These are phyloP conservation scores for Xylaria polymorpha DNA, from an alignment of 2,329 filamentous ascomycete species.

Conservation along the genomic window DNA sequence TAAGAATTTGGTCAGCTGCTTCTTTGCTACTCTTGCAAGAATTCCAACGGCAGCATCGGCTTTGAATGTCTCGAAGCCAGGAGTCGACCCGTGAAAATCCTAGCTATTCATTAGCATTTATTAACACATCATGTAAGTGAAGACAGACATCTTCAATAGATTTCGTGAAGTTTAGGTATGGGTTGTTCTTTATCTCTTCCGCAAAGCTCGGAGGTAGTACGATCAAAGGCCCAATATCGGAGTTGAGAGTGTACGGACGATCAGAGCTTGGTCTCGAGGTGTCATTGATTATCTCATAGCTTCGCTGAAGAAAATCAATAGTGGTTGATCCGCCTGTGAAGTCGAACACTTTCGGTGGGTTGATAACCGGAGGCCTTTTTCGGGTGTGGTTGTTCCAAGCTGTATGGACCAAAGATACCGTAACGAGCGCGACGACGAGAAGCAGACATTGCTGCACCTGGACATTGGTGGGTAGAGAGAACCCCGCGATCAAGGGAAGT, in stretches of 20 bases:
- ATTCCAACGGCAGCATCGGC: not conserved
- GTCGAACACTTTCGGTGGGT: conserved; percentile 19
- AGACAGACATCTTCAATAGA: not conserved
- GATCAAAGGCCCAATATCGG: conserved; percentile 17
- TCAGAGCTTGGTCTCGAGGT: not conserved
- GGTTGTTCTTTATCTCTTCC: conserved; percentile 29
- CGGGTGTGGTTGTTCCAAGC: conserved; percentile 6
- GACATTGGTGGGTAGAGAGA: not conserved
- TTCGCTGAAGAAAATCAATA: conserved; percentile 23
- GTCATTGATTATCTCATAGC: conserved; percentile 23
- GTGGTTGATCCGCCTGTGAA: conserved; percentile 20
- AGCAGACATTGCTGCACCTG: conserved; percentile 16
- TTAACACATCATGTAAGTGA: not conserved
- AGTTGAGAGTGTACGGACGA: conserved; percentile 18
- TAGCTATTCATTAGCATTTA: conserved; percentile 12
- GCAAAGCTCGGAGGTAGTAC: conserved; percentile 20
- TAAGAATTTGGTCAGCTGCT: conserved; percentile 24
- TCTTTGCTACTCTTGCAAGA: conserved; percentile 20
- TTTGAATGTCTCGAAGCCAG: conserved; percentile 25
- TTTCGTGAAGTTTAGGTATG: conserved; percentile 8
- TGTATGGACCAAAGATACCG: not conserved
- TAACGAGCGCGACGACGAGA: conserved; percentile 13
- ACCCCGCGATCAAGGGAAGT: not conserved
- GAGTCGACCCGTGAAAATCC: conserved; percentile 18
- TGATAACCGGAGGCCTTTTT: conserved; percentile 17